Base-by-base conservation (phyloP, 1,139 yeast species). In the Zhuliangozyma blackwelliae region DNA sequence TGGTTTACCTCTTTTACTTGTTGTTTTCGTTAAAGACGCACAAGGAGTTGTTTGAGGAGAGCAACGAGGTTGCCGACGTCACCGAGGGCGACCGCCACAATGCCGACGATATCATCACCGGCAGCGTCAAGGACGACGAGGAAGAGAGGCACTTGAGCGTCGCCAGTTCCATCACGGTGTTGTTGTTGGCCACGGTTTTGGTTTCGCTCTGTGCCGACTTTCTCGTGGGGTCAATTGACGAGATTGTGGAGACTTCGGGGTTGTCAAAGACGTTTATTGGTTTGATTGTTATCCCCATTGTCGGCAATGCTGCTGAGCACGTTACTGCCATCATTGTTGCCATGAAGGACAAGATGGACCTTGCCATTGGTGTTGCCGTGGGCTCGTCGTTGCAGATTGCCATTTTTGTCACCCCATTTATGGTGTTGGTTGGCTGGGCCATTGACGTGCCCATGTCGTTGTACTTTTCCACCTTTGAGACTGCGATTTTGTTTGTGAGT, bases 221-320 rank as follows among this genome's bases (percentile, higher is more conserved):
- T 61, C 74, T 92, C 48, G 98, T 92, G 39, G 94, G 90, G 27
- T 82, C 96, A 25, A 92, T 92, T 51, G 97, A 92, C 63, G 82
- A 77, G 42, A 79, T 92, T 46, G 98, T 92, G 29, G 85, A 70
- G 44, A 65, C 79, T 29, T 79, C 95, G 3, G 96, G 96, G 4
- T 71, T 92, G 45, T 85, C 96, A 35, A 92, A 90, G 72, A 90
- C 97, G 0, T 92, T 92, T 54, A 88, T 92, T 51, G 98, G 98
- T 59, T 72, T 92, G 48, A 84, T 92, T 50, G 79, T 92, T 34
- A 82, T 92, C 45, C 98, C 98, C 34, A 90, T 94, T 46, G 97
- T 92, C 25, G 98, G 98, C 40, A 92, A 92, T 54, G 98, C 98
- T 2, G 97, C 98, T 10, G 98, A 92, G 63, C 98, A 92, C 59